Percentiles rank a stretch among this genome's conserved stretches.
These are phyloP conservation scores for Penicillium olsonii DNA, from an alignment of 2,329 filamentous ascomycete genomes.

Conservation along the genomic window DNA sequence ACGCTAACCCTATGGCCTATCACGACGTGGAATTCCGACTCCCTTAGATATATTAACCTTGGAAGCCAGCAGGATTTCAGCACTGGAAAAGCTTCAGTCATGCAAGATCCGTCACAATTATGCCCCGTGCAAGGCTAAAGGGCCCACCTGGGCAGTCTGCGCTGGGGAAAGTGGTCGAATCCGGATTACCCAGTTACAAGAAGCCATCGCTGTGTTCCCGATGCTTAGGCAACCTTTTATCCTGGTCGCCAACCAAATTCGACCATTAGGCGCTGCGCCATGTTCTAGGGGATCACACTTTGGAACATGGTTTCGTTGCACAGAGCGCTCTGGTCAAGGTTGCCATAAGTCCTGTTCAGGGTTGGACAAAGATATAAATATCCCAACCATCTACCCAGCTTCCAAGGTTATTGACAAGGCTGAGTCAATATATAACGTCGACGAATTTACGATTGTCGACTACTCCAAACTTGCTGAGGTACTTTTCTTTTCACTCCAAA, in stretches of 20 bases:
- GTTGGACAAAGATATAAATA: conserved; percentile 3
- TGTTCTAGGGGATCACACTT: neutral
- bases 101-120: conserved; percentile 7
- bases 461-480: neutral
- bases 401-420: neutral
- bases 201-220: neutral
- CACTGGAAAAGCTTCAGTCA: neutral
- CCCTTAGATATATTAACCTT: too few species aligned
- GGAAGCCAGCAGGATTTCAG: neutral
- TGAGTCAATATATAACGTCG: too few species aligned
- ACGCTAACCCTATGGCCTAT: too few species aligned
- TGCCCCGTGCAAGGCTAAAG: neutral
- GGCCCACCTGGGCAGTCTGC: too few species aligned
- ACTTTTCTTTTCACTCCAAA: neutral
- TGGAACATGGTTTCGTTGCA: conserved; percentile 2
- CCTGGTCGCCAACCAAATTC: neutral
- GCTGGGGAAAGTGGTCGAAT: too few species aligned
- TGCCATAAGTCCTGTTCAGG: neutral
- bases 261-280: conserved; percentile 5
- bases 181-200: neutral
- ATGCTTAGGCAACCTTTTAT: neutral
- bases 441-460: too few species aligned
- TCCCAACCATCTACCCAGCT: neutral
- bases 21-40: too few species aligned
- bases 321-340: neutral